phyloP scores from a whole-genome alignment of 257 asterid species.

The Eucommia ulmoides region DNA sequence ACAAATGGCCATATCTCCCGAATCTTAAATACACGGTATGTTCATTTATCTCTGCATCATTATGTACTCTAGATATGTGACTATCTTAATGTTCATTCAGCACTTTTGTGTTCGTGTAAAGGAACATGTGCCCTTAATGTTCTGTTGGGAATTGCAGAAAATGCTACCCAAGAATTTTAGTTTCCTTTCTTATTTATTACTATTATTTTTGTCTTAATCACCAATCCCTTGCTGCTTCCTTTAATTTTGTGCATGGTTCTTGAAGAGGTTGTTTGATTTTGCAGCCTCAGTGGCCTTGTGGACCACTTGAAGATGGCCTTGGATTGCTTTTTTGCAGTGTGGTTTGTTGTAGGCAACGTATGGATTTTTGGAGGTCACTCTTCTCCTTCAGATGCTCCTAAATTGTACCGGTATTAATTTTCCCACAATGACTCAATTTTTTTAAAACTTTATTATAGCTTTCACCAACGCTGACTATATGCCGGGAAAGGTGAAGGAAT shows the following conservation, averaged over 20 bases:
- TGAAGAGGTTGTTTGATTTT: not conserved
- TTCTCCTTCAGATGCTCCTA: slow-evolving; percentile 1
- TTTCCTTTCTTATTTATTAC: too few species aligned
- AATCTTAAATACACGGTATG: not conserved
- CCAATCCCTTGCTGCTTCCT: too few species aligned
- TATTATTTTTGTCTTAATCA: too few species aligned
- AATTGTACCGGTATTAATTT: not conserved
- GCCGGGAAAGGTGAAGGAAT: too few species aligned
- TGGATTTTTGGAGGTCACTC: slow-evolving; percentile 1
- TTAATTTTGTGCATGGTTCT: too few species aligned
- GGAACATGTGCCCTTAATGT: too few species aligned
- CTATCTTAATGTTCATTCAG: not conserved
- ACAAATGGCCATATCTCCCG: not conserved
- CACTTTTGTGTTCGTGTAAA: not conserved
- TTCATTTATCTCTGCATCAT: not conserved
- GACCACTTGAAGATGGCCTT: slow-evolving; percentile 1
- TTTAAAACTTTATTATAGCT: too few species aligned
- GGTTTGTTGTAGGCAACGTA: not conserved
- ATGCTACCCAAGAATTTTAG: too few species aligned
- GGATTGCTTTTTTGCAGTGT: slow-evolving; percentile 1
- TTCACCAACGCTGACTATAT: too few species aligned
- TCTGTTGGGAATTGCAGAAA: too few species aligned
- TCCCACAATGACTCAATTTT: too few species aligned
- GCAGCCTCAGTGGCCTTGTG: not conserved
- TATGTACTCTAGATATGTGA: not conserved